A percentile compares a stretch with the other conserved stretches of the same genome.
Conservation (phyloP, 2,329 filamentous ascomycete genomes). For the Chalaropsis ovoidea region DNA sequence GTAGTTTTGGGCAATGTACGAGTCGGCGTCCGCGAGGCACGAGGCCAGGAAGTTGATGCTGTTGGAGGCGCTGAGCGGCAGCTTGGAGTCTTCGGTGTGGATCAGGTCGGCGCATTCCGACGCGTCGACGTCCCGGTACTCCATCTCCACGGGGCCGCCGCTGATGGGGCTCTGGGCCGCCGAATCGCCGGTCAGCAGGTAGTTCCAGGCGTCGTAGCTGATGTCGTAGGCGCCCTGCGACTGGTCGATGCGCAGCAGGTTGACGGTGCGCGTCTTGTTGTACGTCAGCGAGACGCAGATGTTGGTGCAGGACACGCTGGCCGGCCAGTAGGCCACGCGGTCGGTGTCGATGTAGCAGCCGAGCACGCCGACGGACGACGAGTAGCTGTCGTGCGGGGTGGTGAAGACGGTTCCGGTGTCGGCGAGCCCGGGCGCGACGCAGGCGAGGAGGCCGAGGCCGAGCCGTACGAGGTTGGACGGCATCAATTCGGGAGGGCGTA, state of each 20-base stretch:
- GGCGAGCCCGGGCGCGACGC: conserved; percentile 27
- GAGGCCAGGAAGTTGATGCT: conserved; percentile 45
- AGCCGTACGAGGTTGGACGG: background rate
- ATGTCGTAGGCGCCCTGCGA: conserved; percentile 50
- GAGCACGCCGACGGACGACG: conserved; percentile 47
- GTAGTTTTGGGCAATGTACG: conserved; percentile 45
- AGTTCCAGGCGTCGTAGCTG: conserved; percentile 53
- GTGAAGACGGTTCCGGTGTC: conserved; percentile 32
- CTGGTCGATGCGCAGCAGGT: conserved; percentile 49
- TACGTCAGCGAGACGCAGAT: conserved; percentile 47
- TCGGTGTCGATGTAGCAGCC: conserved; percentile 53
- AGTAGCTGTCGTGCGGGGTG: conserved; percentile 49
- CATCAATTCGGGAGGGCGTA: background rate
- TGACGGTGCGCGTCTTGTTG: conserved; percentile 38
- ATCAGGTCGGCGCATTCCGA: conserved; percentile 43
- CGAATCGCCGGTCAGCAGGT: conserved; percentile 42
- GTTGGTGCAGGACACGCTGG: conserved; percentile 43
- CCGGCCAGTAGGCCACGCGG: conserved; percentile 52
- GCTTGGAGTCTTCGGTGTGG: conserved; percentile 39
- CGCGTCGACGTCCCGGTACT: conserved; percentile 41
- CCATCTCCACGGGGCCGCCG: conserved; percentile 44
- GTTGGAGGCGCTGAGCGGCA: conserved; percentile 47
- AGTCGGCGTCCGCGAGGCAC: conserved; percentile 38
- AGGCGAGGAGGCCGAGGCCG: conserved; percentile 5
- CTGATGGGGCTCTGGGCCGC: conserved; percentile 38